Conservation (phyloP, 2,329 filamentous ascomycete species). For the Penicillium janthinellum region DNA sequence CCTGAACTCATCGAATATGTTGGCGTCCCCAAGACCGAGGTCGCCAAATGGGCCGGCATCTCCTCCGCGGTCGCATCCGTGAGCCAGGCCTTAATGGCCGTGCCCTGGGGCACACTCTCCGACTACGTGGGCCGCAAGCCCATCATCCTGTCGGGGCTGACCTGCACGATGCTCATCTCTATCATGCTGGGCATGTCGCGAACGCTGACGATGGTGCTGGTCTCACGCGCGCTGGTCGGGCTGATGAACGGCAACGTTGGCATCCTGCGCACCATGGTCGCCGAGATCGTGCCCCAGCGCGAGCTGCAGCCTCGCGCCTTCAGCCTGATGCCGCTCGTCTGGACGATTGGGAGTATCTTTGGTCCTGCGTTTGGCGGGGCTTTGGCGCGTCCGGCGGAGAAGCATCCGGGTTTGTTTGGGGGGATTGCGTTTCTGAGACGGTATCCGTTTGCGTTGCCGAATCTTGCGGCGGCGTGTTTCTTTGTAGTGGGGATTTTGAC, state of each 20-base stretch:
- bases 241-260: slow-evolving; percentile 90
- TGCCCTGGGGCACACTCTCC: slow-evolving; percentile 74
- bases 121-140: slow-evolving; percentile 82
- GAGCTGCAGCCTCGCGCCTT: slow-evolving; percentile 88
- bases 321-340: slow-evolving; percentile 88
- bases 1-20: slow-evolving; percentile 85
- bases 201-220: slow-evolving; percentile 76
- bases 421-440: slow-evolving; percentile 66
- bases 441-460: slow-evolving; percentile 84
- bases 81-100: slow-evolving; percentile 69
- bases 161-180: slow-evolving; percentile 79
- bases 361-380: slow-evolving; percentile 86
- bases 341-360: slow-evolving; percentile 84
- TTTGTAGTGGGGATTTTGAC: slow-evolving; percentile 76
- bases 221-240: slow-evolving; percentile 75
- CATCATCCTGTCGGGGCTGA: slow-evolving; percentile 71
- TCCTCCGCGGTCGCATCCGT: slow-evolving; percentile 73
- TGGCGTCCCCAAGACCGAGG: slow-evolving; percentile 64
- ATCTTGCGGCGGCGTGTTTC: slow-evolving; percentile 72
- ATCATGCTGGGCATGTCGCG: slow-evolving; percentile 82
- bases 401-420: slow-evolving; percentile 72
- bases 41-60: slow-evolving; percentile 79
- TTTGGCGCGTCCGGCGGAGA: slow-evolving; percentile 76
- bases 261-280: slow-evolving; percentile 88
- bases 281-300: slow-evolving; percentile 85